Percentiles rank a stretch among this genome's conserved stretches.
Evolutionary conservation across 2,329 filamentous ascomycete species (phyloP).

Genomic region (Aureobasidium sp.): DNA sequence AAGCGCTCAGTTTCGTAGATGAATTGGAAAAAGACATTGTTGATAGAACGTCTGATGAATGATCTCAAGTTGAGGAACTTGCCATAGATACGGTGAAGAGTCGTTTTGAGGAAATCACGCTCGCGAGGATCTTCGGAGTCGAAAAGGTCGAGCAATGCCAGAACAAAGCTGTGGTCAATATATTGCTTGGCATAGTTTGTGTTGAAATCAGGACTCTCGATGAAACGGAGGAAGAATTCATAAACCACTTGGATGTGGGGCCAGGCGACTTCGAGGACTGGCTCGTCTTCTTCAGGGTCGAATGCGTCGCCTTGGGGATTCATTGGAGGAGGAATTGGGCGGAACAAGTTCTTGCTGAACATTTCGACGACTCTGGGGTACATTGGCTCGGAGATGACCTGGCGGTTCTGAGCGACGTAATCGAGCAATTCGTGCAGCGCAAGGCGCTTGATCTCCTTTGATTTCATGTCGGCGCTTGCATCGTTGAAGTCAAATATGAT

Average conservation of each 20-base stretch:
- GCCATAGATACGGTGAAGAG: constrained; percentile 93
- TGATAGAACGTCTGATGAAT: constrained; percentile 96
- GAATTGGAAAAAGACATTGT: constrained; percentile 99
- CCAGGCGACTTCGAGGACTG: constrained; percentile 96
- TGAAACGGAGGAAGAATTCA: constrained; percentile 98
- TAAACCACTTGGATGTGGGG: constrained; percentile 99
- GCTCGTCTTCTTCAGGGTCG: constrained; percentile 96
- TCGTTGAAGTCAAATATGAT: constrained; percentile 99
- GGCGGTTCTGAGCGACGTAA: constrained; percentile 96
- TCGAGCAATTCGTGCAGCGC: constrained; percentile 93
- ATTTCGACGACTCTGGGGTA: constrained; percentile 97
- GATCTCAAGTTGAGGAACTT: constrained; percentile 97
- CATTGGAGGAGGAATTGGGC: constrained; percentile 92
- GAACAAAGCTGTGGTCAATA: constrained; percentile 95
- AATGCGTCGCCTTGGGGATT: constrained; percentile 98
- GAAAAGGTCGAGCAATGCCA: constrained; percentile 92
- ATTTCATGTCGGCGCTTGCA: constrained; percentile 97
- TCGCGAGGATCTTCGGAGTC: constrained; percentile 97
- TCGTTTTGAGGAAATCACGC: constrained; percentile 96
- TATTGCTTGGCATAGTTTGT: constrained; percentile 99
- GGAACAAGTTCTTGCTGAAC: constrained; percentile 98
- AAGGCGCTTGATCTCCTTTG: constrained; percentile 97
- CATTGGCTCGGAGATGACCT: constrained; percentile 98
- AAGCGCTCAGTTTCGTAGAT: constrained; percentile 98
- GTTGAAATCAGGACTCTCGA: constrained; percentile 99